Base-by-base conservation (phyloP, 495 filamentous ascomycete genomes). In the Aspergillus hancockii region DNA sequence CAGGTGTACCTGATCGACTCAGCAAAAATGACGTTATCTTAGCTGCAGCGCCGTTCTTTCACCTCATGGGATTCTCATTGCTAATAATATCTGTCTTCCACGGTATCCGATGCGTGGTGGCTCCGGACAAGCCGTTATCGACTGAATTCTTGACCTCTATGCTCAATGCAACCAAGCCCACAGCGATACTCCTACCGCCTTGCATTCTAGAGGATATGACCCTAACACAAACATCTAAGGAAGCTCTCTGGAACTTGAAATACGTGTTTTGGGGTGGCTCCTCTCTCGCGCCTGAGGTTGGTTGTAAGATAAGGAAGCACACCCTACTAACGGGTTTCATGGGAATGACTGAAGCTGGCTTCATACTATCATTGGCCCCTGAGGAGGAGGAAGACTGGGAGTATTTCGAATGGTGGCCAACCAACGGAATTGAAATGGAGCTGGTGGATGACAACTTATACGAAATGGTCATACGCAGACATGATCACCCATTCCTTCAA, bases 371-470 rank as follows among this genome's bases (percentile, higher is more conserved):
- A 8, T 65, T 75, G 41, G 60, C 70, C 14, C 77, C 79, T 19
- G 38, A 67, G 0, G 59, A 75, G 13, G 53, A 30, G 0, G 65
- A 77, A 31, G 70, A 83, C 36, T 85, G 83, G 83, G 67, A 76
- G 50, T 82, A 73, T 43, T 63, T 85, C 43, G 68, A 82, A 58
- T 74, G 78, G 63, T 68, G 81, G 64, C 74, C 75, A 0, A 69
- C 74, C 1, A 59, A 63, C 49, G 74, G 78, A 16, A 78, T 78
- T 67, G 71, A 77, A 7, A 70, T 71, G 49, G 65, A 67, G 34
- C 64, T 71, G 16, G 76, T 59, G 8, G 75, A 73, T 1, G 76
- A 81, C 2, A 72, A 72, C 2, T 60, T 75, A 0, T 87, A 73
- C 51, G 81, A 81, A 52, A 67, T 83, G 38, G 78, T 86, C 40